phyloP scores from a whole-genome alignment of 768 basidiomycete species.

The Amanita rubescens region DNA sequence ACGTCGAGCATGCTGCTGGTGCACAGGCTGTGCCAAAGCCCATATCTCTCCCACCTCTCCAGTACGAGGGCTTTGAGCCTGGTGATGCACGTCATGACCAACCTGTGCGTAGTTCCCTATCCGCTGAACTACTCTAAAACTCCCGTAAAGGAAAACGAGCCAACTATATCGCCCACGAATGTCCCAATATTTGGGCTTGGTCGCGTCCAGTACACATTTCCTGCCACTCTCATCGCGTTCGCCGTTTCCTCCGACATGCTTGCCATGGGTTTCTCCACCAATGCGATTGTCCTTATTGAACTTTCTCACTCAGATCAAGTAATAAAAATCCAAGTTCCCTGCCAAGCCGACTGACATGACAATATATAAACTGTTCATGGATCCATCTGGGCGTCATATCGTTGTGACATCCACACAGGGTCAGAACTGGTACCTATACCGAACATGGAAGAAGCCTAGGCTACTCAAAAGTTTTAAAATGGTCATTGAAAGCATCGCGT shows the following conservation, averaged over 20 bases:
- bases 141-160: conserved; percentile 19
- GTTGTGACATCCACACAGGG: conserved; percentile 80
- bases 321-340: conserved; percentile 67
- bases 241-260: conserved; percentile 84
- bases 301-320: conserved; percentile 84
- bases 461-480: conserved; percentile 76
- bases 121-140: background rate
- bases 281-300: conserved; percentile 82
- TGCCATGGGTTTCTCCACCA: conserved; percentile 73
- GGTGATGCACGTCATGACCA: conserved; percentile 44
- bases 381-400: conserved; percentile 89
- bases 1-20: conserved; percentile 76
- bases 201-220: conserved; percentile 82
- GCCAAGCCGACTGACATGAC: conserved; percentile 69
- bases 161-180: conserved; percentile 26
- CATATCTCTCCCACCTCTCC: conserved; percentile 47
- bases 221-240: conserved; percentile 75
- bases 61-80: conserved; percentile 87
- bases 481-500: conserved; percentile 85
- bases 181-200: conserved; percentile 75
- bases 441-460: conserved; percentile 74
- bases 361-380: conserved; percentile 81
- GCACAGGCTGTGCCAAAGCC: conserved; percentile 32
- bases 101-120: conserved; percentile 1
- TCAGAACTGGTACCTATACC: conserved; percentile 90